phyloP scores from a whole-genome alignment of 345 rosid genomes.

The Salix brachista region DNA sequence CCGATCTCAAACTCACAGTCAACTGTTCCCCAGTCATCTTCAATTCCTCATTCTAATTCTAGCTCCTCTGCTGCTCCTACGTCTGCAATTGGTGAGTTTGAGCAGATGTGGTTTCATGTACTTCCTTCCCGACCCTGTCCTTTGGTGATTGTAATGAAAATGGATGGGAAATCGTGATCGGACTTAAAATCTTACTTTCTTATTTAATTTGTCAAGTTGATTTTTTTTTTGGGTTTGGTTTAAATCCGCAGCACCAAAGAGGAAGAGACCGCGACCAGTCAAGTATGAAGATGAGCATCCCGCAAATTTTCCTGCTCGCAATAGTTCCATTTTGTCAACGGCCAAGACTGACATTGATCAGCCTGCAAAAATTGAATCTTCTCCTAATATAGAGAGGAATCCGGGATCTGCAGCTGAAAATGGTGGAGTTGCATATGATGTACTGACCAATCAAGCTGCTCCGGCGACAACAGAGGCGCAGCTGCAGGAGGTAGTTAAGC shows the following conservation, averaged over 20 bases:
- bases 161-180: slow-evolving; percentile 2
- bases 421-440: slow-evolving; percentile 10
- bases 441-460: neutral
- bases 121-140: neutral
- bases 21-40: slow-evolving; percentile 45
- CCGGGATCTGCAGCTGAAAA: slow-evolving; percentile 18
- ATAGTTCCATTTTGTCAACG: slow-evolving; percentile 39
- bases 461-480: neutral
- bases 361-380: slow-evolving; percentile 41
- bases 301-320: slow-evolving; percentile 39
- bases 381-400: slow-evolving; percentile 40
- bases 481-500: slow-evolving; percentile 6
- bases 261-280: slow-evolving; percentile 80
- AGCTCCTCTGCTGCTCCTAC: slow-evolving; percentile 48
- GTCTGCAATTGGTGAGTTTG: slow-evolving; percentile 58
- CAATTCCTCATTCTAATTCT: slow-evolving; percentile 53
- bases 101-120: neutral
- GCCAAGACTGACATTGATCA: slow-evolving; percentile 56
- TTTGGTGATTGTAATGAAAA: neutral
- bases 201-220: neutral
- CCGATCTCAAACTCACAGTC: slow-evolving; percentile 71
- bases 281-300: slow-evolving; percentile 81
- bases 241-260: slow-evolving; percentile 69
- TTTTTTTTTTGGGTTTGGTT: neutral
- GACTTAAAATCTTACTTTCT: neutral